Evolutionary conservation across 306 rosid genomes (phyloP), one percentile per base, ranked within the genome.

Genomic region (Oemleria cerasiformis): DNA sequence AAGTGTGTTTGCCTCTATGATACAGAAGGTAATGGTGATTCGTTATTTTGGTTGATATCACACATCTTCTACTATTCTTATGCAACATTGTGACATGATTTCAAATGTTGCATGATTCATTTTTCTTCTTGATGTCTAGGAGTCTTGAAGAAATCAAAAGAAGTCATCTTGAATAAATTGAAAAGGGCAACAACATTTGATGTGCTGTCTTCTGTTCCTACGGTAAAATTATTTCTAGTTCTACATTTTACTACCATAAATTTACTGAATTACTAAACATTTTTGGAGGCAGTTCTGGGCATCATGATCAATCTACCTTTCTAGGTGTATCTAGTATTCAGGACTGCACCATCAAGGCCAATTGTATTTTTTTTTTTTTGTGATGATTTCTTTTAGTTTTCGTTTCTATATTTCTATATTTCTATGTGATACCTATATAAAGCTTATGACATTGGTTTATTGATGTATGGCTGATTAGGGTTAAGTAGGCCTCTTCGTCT

Each of bases 1-100:
- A 88, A 79, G 82, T 81, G 68, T 60, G 78, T 93, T 7, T 88
- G 92, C 87, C 92, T 90, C 61, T 93, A 88, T 75, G 97, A 93
- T 68, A 77, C 77, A 81, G 91, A 88, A 75, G 98, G 98, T 92
- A 81, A 66, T 72, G 80, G 63, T 40, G 40, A 57, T 64, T 55
- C 62, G 56, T 66, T 71, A 56, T 65, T 50, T 55, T 49, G 47
- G 71, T 64, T 73, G 56, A 57, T 38, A 3, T 15, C 61, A 41
- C 79, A 39, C 15, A 42, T 73, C 67, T 72, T 63, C 68, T 78
- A 69, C 39, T 40, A 71, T 50, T 73, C 63, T 17, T 48, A 23
- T 68, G 11, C 44, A 66, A 20, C 70, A 50, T 61, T 71, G 61
- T 62, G 40, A 59, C 36, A 16, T 5, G 17, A 47, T 40, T 30